phyloP scores from a whole-genome alignment of 2,329 filamentous ascomycete genomes.

The Microdochium trichocladiopsis region DNA sequence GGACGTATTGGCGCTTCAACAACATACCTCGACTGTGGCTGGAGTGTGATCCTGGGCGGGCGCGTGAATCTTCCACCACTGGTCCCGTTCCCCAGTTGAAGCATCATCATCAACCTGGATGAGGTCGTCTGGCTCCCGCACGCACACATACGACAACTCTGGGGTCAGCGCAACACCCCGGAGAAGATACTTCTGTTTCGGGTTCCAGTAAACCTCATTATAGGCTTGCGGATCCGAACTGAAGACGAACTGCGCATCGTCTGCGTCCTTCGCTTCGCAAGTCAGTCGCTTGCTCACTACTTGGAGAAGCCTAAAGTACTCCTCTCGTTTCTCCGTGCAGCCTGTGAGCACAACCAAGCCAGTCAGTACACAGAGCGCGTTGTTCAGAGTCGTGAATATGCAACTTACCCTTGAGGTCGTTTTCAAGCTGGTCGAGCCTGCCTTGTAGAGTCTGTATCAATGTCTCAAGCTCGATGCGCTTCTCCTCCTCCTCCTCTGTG shows the following conservation, averaged over 20 bases:
- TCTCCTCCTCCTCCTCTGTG: slow-evolving; percentile 21
- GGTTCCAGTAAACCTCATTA: slow-evolving; percentile 27
- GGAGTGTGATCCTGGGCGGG: slow-evolving; percentile 28
- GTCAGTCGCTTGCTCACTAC: slow-evolving; percentile 19
- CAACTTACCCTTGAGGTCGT: slow-evolving; percentile 26
- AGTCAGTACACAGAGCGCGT: slow-evolving; percentile 6
- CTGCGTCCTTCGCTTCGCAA: slow-evolving; percentile 19
- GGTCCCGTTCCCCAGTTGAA: slow-evolving; percentile 24
- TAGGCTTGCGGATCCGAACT: slow-evolving; percentile 13
- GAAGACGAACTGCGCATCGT: slow-evolving; percentile 18
- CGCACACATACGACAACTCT: slow-evolving; percentile 43
- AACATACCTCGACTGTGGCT: slow-evolving; percentile 40
- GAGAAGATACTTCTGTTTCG: slow-evolving; percentile 36
- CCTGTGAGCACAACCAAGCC: slow-evolving; percentile 7
- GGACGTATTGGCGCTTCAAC: background rate
- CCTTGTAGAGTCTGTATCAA: slow-evolving; percentile 23
- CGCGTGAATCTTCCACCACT: slow-evolving; percentile 51
- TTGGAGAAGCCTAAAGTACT: slow-evolving; percentile 10
- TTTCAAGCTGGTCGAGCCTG: slow-evolving; percentile 24
- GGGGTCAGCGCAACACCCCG: slow-evolving; percentile 42
- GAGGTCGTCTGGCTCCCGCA: slow-evolving; percentile 29
- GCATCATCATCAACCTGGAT: slow-evolving; percentile 31
- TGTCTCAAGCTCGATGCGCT: slow-evolving; percentile 21
- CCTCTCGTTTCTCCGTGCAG: slow-evolving; percentile 7
- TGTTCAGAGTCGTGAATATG: background rate